These are phyloP conservation scores for Oxytropis ochrocephala DNA, from an alignment of 306 rosid genomes.

Conservation along the genomic window DNA sequence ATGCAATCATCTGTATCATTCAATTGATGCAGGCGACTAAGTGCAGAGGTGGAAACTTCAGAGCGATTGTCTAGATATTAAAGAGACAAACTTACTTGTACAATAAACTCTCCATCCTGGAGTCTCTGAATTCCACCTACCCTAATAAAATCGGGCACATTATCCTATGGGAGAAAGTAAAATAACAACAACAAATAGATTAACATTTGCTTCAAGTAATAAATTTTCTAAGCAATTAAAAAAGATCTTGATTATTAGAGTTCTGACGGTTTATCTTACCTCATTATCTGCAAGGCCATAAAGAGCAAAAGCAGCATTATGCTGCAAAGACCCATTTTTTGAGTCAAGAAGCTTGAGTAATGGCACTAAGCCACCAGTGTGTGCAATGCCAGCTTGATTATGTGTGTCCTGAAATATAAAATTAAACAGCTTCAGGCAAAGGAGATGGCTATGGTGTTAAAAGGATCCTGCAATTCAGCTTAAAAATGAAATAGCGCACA, in stretches of 20 bases:
- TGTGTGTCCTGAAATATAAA: slow-evolving; percentile 68
- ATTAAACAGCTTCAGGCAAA: slow-evolving; percentile 6
- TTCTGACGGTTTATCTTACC: slow-evolving; percentile 35
- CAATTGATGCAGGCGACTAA: slow-evolving; percentile 9
- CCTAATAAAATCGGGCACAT: slow-evolving; percentile 95
- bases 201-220: slow-evolving; percentile 19
- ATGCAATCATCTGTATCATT: neutral
- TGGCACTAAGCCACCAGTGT: slow-evolving; percentile 84
- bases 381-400: slow-evolving; percentile 98
- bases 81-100: slow-evolving; percentile 59
- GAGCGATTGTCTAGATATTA: neutral
- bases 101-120: slow-evolving; percentile 94
- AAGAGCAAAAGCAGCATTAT: slow-evolving; percentile 97
- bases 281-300: slow-evolving; percentile 99
- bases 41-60: neutral
- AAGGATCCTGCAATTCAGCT: neutral
- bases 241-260: neutral
- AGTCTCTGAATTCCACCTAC: slow-evolving; percentile 92
- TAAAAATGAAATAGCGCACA: neutral
- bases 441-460: neutral
- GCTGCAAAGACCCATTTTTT: slow-evolving; percentile 95
- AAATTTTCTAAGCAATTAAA: slow-evolving; percentile 11
- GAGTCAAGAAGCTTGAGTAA: slow-evolving; percentile 96
- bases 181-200: slow-evolving; percentile 14
- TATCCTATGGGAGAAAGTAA: slow-evolving; percentile 61